Evolutionary conservation across 352 stramenopile genomes (phyloP).

Genomic region (Phytophthora pini): DNA sequence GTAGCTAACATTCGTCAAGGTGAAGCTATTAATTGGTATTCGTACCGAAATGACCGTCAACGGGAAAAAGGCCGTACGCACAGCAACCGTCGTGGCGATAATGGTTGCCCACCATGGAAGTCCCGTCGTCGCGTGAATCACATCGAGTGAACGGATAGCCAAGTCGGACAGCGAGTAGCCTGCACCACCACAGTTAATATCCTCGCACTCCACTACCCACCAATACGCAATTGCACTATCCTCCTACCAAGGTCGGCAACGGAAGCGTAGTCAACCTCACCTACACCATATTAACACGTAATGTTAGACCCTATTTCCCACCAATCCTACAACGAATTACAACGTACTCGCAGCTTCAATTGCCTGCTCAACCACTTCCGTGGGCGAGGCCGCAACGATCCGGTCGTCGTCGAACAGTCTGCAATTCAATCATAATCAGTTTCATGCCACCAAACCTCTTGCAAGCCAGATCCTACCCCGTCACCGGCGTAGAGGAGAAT

Average conservation of each 20-base stretch:
- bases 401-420: slow-evolving; percentile 57
- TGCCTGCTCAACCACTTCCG: slow-evolving; percentile 52
- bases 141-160: slow-evolving; percentile 74
- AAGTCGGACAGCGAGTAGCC: slow-evolving; percentile 77
- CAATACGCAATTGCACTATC: not conserved
- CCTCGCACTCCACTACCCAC: not conserved
- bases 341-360: slow-evolving; percentile 49
- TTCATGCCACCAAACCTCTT: not conserved
- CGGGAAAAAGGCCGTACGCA: slow-evolving; percentile 77
- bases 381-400: slow-evolving; percentile 48
- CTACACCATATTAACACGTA: slow-evolving; percentile 26
- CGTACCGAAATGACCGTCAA: slow-evolving; percentile 82
- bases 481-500: slow-evolving; percentile 66
- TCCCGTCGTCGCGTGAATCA: slow-evolving; percentile 81
- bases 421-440: slow-evolving; percentile 8
- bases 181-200: slow-evolving; percentile 20
- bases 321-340: slow-evolving; percentile 2
- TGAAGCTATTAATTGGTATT: not conserved
- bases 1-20: not conserved
- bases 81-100: slow-evolving; percentile 78
- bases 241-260: slow-evolving; percentile 59
- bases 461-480: slow-evolving; percentile 38
- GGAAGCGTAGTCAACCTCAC: slow-evolving; percentile 56
- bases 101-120: slow-evolving; percentile 91
- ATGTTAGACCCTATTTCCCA: slow-evolving; percentile 7